These are phyloP conservation scores for Xylaria multiplex DNA, from an alignment of 2,329 filamentous ascomycete genomes.

Conservation along the genomic window DNA sequence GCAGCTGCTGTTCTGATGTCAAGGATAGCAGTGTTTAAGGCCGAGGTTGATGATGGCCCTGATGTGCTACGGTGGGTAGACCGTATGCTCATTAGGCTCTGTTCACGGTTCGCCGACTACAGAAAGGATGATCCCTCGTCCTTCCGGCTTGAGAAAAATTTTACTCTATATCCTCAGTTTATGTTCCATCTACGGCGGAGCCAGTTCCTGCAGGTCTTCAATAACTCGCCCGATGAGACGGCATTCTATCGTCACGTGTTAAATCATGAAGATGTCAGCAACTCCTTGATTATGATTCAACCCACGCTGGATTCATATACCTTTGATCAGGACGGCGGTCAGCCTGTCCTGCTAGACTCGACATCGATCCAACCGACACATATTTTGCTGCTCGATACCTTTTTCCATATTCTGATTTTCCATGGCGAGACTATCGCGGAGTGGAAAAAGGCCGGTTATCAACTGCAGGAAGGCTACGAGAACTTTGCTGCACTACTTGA, in stretches of 20 bases:
- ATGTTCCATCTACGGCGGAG: conserved; percentile 99
- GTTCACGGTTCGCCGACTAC: conserved; percentile 97
- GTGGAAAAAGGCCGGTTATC: conserved; percentile 97
- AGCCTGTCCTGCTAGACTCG: conserved; percentile 94
- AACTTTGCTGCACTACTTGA: conserved; percentile 91
- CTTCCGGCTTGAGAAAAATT: conserved; percentile 98
- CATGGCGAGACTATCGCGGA: conserved; percentile 97
- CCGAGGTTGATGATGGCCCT: conserved; percentile 97
- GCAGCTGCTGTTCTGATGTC: conserved; percentile 98
- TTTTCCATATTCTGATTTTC: conserved; percentile 99
- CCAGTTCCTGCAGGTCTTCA: conserved; percentile 98
- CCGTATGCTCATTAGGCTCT: conserved; percentile 95
- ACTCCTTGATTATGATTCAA: conserved; percentile 98
- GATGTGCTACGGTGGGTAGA: conserved; percentile 98
- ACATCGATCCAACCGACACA: conserved; percentile 95
- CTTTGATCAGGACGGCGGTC: conserved; percentile 91
- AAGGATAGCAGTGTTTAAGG: conserved; percentile 98
- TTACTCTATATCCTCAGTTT: conserved; percentile 97
- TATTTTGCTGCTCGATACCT: conserved; percentile 93
- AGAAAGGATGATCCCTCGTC: conserved; percentile 97
- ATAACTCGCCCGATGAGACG: conserved; percentile 98
- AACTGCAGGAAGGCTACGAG: conserved; percentile 97
- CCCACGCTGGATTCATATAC: conserved; percentile 97
- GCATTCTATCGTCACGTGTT: conserved; percentile 98
- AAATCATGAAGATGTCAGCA: conserved; percentile 96